Evolutionary conservation across 2,329 filamentous ascomycete genomes (phyloP), one percentile per base, ranked within the genome.

Genomic region (Clonostachys byssicola): DNA sequence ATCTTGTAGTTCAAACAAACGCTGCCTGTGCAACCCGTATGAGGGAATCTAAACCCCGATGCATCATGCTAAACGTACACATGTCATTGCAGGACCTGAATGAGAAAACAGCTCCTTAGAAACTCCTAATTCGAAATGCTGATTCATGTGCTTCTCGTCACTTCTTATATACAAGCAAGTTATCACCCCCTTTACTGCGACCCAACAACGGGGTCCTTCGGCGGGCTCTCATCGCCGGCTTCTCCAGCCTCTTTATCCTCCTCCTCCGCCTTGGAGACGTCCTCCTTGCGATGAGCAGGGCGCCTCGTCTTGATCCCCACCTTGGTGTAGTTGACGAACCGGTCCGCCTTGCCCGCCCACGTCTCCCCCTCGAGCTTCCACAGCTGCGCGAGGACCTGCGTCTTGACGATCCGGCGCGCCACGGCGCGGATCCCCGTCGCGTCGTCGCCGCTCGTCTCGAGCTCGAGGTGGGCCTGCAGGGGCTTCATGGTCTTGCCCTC

Each of bases 361-460:
- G 85, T 90, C 49, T 75, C 73, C 57, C 72, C 73, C 70, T 96
- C 92, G 42, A 96, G 64, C 36, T 54, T 54, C 56, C 77, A 73
- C 3, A 92, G 78, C 39, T 69, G 66, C n/a, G 65, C 61, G 42
- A 85, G 71, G 46, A 94, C 81, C 49, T 65, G 66, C 43, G 55
- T 55, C 60, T 75, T 80, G n/a, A n/a, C 12, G 12, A 17, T 34
- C 43, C 23, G 8, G 33, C 30, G 33, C 38, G 33, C 20, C 43
- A 23, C 41, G 12, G n/a, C 20, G 8, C 23, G 23, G 23, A 30
- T 30, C 8, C 23, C 23, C 8, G 23, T 30, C 23, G 23, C 23
- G 23, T 30, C 23, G 8, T 30, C 23, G 8, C 23, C 23, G 5
- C 2, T 1, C 9, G 23, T 30, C 2, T 30, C 23, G 23, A 30